Evolutionary conservation across 176 grass and related monocot species (phyloP).

Genomic region (Oryza glumipatula): DNA sequence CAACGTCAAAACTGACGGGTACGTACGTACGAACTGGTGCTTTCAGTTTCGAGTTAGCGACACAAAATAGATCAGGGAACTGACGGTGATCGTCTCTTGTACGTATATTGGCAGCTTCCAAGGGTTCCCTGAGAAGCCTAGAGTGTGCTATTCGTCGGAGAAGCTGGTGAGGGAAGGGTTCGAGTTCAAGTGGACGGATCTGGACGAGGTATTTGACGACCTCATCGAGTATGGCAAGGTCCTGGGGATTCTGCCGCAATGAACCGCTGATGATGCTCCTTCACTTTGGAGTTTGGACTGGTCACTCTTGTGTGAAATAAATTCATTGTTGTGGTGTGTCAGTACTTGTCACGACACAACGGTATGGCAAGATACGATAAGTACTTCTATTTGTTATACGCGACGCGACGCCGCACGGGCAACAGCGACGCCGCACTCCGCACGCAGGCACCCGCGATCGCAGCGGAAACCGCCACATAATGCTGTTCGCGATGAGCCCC

Average conservation of each 20-base stretch:
- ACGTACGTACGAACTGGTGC: not conserved
- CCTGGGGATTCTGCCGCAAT: constrained; percentile 41
- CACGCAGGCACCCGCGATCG: too few species aligned
- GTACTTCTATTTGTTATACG: too few species aligned
- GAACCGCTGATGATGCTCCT: not conserved
- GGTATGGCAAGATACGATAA: too few species aligned
- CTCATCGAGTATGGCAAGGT: constrained; percentile 51
- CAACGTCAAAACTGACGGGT: constrained; percentile 38
- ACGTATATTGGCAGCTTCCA: constrained; percentile 19
- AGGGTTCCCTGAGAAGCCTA: not conserved
- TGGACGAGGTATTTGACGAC: constrained; percentile 50
- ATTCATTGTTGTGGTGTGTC: not conserved
- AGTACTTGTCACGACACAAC: too few species aligned
- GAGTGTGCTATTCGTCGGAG: constrained; percentile 21
- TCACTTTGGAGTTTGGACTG: not conserved
- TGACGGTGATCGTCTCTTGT: not conserved
- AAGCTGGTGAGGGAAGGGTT: constrained; percentile 51
- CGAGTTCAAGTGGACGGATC: constrained; percentile 42
- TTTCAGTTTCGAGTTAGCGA: too few species aligned
- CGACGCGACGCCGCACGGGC: too few species aligned
- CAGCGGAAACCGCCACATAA: too few species aligned
- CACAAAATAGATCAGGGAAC: too few species aligned
- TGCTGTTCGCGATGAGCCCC: too few species aligned
- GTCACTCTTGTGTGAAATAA: not conserved
- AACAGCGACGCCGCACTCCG: too few species aligned